Conservation (phyloP, 192 early-diverging fungal genomes). For the Coemansia sp. region DNA sequence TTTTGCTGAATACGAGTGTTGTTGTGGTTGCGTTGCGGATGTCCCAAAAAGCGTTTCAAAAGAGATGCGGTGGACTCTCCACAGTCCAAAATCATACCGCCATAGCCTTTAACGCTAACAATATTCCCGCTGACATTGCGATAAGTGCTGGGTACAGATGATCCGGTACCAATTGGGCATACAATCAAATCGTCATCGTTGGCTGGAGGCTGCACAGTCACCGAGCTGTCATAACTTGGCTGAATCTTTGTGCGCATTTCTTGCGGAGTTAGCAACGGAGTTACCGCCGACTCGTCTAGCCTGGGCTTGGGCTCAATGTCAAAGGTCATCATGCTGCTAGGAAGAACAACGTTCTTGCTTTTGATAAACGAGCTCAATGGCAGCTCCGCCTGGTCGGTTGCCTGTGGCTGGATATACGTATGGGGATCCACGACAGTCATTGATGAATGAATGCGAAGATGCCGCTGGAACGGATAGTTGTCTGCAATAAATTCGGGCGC, state of each 20-base stretch:
- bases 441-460: slow-evolving; percentile 61
- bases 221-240: neutral
- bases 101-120: slow-evolving; percentile 60
- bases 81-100: slow-evolving; percentile 77
- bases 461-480: slow-evolving; percentile 63
- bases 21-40: slow-evolving; percentile 32
- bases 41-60: slow-evolving; percentile 72
- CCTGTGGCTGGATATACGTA: slow-evolving; percentile 73
- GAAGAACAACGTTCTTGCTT: slow-evolving; percentile 6
- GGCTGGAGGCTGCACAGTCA: neutral
- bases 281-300: slow-evolving; percentile 46
- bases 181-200: slow-evolving; percentile 24
- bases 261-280: slow-evolving; percentile 23
- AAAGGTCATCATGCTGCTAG: slow-evolving; percentile 52
- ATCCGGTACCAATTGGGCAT: slow-evolving; percentile 87
- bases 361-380: slow-evolving; percentile 22
- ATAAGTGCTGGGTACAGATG: slow-evolving; percentile 82
- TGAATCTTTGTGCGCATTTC: slow-evolving; percentile 14
- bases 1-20: slow-evolving; percentile 40
- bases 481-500: slow-evolving; percentile 63
- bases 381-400: slow-evolving; percentile 47
- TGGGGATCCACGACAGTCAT: slow-evolving; percentile 63
- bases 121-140: slow-evolving; percentile 90
- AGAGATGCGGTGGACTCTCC: slow-evolving; percentile 89
- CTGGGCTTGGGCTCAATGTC: slow-evolving; percentile 64